These are phyloP conservation scores for Metschnikowia chrysomelidarum DNA, from an alignment of 805 yeast genomes.

Conservation along the genomic window DNA sequence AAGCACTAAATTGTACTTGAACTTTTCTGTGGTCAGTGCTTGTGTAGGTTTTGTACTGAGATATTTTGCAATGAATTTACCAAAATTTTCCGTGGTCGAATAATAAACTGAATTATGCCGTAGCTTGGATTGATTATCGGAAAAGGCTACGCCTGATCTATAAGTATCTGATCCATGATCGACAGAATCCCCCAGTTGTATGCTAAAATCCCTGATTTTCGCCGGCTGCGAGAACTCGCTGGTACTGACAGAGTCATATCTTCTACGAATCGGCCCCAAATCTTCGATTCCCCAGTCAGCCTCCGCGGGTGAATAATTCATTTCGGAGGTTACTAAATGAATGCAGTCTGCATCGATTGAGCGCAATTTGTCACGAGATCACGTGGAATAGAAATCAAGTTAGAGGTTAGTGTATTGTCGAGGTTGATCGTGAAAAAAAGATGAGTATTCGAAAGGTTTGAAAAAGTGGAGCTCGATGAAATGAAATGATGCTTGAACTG, in stretches of 20 bases:
- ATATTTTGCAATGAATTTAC: constrained; percentile 28
- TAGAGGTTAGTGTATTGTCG: no score
- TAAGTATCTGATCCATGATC: constrained; percentile 8
- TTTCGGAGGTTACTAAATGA: no score
- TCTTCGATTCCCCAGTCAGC: constrained; percentile 27
- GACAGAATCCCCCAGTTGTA: constrained; percentile 6
- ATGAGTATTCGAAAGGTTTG: no score
- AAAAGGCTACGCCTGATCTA: neutral
- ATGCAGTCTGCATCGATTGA: no score
- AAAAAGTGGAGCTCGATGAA: no score
- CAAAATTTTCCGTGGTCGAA: constrained; percentile 17
- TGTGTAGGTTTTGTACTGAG: constrained; percentile 18
- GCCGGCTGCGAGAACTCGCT: constrained; percentile 21
- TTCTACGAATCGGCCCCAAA: constrained; percentile 7
- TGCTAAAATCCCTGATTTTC: constrained; percentile 4
- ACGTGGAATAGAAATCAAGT: no score
- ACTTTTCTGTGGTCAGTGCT: constrained; percentile 35
- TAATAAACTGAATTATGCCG: neutral
- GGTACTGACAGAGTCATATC: constrained; percentile 18
- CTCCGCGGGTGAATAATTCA: constrained; percentile 18
- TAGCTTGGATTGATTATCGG: neutral
- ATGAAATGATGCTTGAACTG: no score
- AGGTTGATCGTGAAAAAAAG: no score
- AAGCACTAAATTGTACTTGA: constrained; percentile 39
- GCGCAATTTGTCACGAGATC: no score